Base-by-base conservation (phyloP, 1,139 yeast species). In the Candida frijolesensis region DNA sequence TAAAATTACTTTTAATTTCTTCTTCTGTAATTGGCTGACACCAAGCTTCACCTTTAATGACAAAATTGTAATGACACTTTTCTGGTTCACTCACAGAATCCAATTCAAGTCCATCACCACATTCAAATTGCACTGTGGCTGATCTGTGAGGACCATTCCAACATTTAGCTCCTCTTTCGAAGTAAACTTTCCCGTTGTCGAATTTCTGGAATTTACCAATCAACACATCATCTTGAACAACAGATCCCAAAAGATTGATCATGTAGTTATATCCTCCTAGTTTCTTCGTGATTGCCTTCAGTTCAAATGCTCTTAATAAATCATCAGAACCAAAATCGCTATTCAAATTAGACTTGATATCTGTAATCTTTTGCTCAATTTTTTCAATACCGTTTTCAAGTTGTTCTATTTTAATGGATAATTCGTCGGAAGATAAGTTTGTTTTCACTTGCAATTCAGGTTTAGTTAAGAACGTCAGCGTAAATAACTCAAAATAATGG, bases 111-210 rank as follows among this genome's bases (percentile, higher is more conserved):
- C 72, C 70, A 3, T 71, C 64, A 0, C 96, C 96, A 68, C 99
- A 95, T 18, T 73, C 72, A 53, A 94, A 65, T 27, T 76, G 75
- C 2, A 89, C 84, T 10, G 68, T 70, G 0, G 91, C 92, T 34
- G 86, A 79, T 64, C 99, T 81, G 29, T 73, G 67, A 2, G 98
- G 98, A 0, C 99, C 99, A 64, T 91, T 89, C 97, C 99, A 94
- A 67, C 99, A 95, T 62, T 79, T 79, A 46, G 84, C 84, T n/a
- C 99, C 99, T 33, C 75, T 66, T 5, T 66, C 72, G 62, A 74
- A 92, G 43, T 56, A 52, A 44, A 76, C 55, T 29, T 69, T 67
- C 16, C 84, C 66, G 55, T 57, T 63, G 41, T 68, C 67, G 44
- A 66, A 63, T 6, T 68, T 61, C n/a, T 65, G 60, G 57, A 74